phyloP scores from a whole-genome alignment of 1,284 basidiomycete genomes.

The Acaromyces ingoldii region DNA sequence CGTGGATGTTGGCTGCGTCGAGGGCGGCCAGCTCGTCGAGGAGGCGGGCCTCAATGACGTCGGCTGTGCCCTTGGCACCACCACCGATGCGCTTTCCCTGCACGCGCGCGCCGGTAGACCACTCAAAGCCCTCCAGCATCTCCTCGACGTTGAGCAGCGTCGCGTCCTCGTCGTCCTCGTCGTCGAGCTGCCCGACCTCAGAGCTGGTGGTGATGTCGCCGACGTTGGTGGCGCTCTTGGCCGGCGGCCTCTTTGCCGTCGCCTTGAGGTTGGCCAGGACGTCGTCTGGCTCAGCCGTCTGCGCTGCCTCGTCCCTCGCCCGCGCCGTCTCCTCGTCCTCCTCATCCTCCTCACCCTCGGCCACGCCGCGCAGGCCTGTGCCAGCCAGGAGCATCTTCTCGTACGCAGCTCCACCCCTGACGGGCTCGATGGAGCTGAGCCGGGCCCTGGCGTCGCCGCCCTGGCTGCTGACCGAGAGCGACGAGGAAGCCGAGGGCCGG shows the following conservation, averaged over 20 bases:
- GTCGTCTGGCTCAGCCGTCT: too few species aligned
- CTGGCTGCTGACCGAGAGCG: too few species aligned
- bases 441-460: conserved; percentile 34
- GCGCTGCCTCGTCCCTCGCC: background rate
- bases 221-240: background rate
- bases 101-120: conserved; percentile 53
- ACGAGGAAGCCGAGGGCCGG: too few species aligned
- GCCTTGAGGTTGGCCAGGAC: too few species aligned
- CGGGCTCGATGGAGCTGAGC: conserved; percentile 39
- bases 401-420: conserved; percentile 40
- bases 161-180: conserved; percentile 40
- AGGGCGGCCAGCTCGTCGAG: conserved; percentile 47
- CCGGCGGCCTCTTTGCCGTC: background rate
- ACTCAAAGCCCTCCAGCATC: conserved; percentile 97
- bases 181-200: conserved; percentile 7
- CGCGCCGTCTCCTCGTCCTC: conserved; percentile 17
- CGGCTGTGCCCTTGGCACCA: conserved; percentile 36
- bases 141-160: conserved; percentile 66
- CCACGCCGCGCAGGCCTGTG: conserved; percentile 30
- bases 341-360: conserved; percentile 33
- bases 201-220: background rate
- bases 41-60: conserved; percentile 47
- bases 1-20: conserved; percentile 78
- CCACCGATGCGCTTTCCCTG: background rate
- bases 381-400: conserved; percentile 43